Conservation (phyloP, 257 asterid species). For the Plantago ovata region DNA sequence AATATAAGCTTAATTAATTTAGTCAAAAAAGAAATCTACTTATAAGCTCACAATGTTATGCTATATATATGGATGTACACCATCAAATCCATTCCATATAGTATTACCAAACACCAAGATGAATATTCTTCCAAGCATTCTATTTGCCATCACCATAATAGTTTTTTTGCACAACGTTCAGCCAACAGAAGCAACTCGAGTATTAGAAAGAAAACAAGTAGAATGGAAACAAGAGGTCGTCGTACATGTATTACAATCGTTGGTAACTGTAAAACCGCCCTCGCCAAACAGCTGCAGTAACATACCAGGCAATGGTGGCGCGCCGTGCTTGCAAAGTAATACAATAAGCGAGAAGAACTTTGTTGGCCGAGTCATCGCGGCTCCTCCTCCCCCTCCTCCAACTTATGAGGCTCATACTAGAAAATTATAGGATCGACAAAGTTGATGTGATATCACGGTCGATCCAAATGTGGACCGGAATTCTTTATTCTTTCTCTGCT, state of each 20-base stretch:
- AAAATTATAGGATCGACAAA: too few species aligned
- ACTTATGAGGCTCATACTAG: slow-evolving; percentile 12
- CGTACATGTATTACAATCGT: slow-evolving; percentile 25
- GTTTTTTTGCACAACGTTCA: slow-evolving; percentile 9
- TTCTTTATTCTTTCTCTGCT: too few species aligned
- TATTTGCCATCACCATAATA: not conserved
- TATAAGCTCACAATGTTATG: too few species aligned
- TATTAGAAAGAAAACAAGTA: slow-evolving; percentile 20
- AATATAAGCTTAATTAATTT: too few species aligned
- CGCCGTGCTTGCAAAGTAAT: slow-evolving; percentile 15
- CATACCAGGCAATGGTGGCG: slow-evolving; percentile 20
- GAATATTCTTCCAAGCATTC: slow-evolving; percentile 15
- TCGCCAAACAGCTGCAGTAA: slow-evolving; percentile 20
- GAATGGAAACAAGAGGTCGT: slow-evolving; percentile 7
- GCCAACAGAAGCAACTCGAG: slow-evolving; percentile 29
- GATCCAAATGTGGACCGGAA: too few species aligned
- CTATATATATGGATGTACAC: too few species aligned
- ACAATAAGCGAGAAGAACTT: slow-evolving; percentile 29
- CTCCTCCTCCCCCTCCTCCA: slow-evolving; percentile 27
- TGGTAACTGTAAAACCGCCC: slow-evolving; percentile 32
- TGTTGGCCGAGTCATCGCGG: slow-evolving; percentile 13
- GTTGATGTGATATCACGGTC: too few species aligned
- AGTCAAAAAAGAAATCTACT: too few species aligned
- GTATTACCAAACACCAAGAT: slow-evolving; percentile 10
- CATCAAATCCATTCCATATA: too few species aligned